Base-by-base conservation (phyloP, 495 filamentous ascomycete species). In the Trypethelium eluteriae region DNA sequence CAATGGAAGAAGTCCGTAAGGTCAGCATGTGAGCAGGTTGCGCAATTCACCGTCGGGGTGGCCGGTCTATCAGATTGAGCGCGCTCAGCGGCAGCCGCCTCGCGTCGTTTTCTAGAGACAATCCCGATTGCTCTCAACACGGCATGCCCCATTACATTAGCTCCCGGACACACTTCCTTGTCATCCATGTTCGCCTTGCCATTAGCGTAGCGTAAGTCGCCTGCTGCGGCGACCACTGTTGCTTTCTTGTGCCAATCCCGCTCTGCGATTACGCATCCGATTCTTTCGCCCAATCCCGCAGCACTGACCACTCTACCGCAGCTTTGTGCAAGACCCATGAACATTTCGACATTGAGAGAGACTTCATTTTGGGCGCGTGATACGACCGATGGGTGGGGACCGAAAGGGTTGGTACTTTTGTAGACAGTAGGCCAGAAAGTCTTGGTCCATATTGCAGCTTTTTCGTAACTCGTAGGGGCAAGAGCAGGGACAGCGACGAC, bases 351-450 rank as follows among this genome's bases (percentile, higher is more conserved):
- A 63, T 85, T 80, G 32, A 74, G 69, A 10, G 76, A 70, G n/a
- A 95, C 85, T 34, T 87, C 84, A 2, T 84, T 80, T 35, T 83
- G 81, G 71, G 69, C 83, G 74, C 75, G 79, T 0, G 72, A 71
- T 11, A 83, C 82, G 66, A 83, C 83, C 49, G 82, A 79, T 64
- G 88, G 84, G 75, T 92, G 86, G 69, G 91, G 81, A 62, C 91
- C 85, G 73, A 91, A 82, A 39, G 92, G 85, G 72, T 92, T 92
- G 67, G 83, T 88, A 72, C 87, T 87, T 66, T 92, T 92, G 79
- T 95, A 98, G 7, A 91, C 81, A 4, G 89, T 86, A 0, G 94
- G 95, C 94, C 94, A 98, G 73, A 91, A 88, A 38, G 83, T 81
- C 36, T 83, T 78, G 39, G 84, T 86, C 91, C 91, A 96, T 74